These are phyloP conservation scores for Teratosphaeriaceae sp. DNA, from an alignment of 2,329 filamentous ascomycete genomes.

Conservation along the genomic window DNA sequence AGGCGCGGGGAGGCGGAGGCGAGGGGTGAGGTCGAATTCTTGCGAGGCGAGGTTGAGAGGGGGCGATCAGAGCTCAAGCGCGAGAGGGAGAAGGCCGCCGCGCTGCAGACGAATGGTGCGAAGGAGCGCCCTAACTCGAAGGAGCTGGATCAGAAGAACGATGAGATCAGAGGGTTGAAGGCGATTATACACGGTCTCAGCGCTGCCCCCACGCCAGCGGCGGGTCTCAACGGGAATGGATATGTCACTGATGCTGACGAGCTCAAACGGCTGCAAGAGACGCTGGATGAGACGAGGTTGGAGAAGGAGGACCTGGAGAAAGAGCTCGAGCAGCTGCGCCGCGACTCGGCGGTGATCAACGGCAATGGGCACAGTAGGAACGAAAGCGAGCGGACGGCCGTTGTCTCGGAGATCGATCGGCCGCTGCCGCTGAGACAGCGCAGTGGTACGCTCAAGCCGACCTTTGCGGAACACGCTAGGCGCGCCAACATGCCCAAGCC, in stretches of 20 bases:
- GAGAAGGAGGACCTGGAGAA: conserved; percentile 81
- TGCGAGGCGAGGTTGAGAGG: conserved; percentile 89
- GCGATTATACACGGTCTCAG: conserved; percentile 96
- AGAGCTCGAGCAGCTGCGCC: conserved; percentile 64
- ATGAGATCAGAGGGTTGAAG: conserved; percentile 94
- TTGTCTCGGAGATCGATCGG: conserved; percentile 9
- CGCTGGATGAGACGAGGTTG: conserved; percentile 65
- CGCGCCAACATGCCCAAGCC: conserved; percentile 16
- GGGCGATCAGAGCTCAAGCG: conserved; percentile 80
- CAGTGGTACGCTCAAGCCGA: conserved; percentile 55
- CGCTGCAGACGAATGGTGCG: conserved; percentile 50
- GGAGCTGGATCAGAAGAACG: conserved; percentile 88
- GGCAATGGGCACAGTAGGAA: conserved; percentile 42
- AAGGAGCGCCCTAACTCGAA: conserved; percentile 47
- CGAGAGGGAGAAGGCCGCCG: conserved; percentile 75
- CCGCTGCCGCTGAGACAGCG: conserved; percentile 31
- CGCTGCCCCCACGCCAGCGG: conserved; percentile 51
- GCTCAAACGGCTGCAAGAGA: conserved; percentile 51
- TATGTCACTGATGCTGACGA: conserved; percentile 34
- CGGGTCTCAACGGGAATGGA: conserved; percentile 20
- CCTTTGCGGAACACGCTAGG: conserved; percentile 57
- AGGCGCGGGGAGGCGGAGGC: conserved; percentile 91
- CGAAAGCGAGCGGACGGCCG: conserved; percentile 25
- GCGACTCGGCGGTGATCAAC: conserved; percentile 36
- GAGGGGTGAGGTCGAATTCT: conserved; percentile 88